These are phyloP conservation scores for Kockiozyma suomiensis DNA, from an alignment of 805 yeast species.

Conservation along the genomic window DNA sequence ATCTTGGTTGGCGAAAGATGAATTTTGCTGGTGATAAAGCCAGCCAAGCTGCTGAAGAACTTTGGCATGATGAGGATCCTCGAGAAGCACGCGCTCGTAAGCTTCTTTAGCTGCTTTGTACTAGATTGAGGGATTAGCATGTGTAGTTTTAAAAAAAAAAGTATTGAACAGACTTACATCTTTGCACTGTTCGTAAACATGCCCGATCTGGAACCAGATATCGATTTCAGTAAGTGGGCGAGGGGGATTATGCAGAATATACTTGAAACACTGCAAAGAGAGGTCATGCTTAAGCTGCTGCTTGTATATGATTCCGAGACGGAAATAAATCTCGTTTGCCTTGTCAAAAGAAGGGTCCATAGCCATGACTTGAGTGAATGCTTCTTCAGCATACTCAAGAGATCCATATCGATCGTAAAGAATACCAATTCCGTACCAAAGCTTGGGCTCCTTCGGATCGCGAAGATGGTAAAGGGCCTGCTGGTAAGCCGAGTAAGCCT, in stretches of 20 bases:
- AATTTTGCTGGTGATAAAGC: slow-evolving; percentile 73
- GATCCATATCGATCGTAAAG: slow-evolving; percentile 95
- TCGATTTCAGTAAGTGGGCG: slow-evolving; percentile 95
- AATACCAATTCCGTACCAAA: slow-evolving; percentile 99
- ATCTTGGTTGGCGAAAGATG: slow-evolving; percentile 74
- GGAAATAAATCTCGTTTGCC: slow-evolving; percentile 92
- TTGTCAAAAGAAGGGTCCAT: slow-evolving; percentile 96
- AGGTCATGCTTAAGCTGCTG: slow-evolving; percentile 85
- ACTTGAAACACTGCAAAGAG: slow-evolving; percentile 92
- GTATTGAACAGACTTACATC: slow-evolving; percentile 47
- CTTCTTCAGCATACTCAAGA: slow-evolving; percentile 96
- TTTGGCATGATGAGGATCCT: slow-evolving; percentile 92
- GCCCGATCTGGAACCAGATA: slow-evolving; percentile 98
- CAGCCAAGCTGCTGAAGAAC: slow-evolving; percentile 96
- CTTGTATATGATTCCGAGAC: slow-evolving; percentile 94
- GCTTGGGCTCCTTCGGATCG: slow-evolving; percentile 91
- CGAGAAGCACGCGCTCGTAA: slow-evolving; percentile 85
- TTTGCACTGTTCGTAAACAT: slow-evolving; percentile 89
- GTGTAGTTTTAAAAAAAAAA: background rate
- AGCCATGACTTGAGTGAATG: slow-evolving; percentile 92
- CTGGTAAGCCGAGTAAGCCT: slow-evolving; percentile 96
- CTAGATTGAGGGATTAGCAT: background rate
- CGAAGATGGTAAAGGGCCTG: slow-evolving; percentile 89
- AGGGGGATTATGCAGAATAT: slow-evolving; percentile 88
- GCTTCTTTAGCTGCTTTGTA: slow-evolving; percentile 93